Conservation (phyloP, 768 basidiomycete genomes). For the Pisolithus tinctorius region DNA sequence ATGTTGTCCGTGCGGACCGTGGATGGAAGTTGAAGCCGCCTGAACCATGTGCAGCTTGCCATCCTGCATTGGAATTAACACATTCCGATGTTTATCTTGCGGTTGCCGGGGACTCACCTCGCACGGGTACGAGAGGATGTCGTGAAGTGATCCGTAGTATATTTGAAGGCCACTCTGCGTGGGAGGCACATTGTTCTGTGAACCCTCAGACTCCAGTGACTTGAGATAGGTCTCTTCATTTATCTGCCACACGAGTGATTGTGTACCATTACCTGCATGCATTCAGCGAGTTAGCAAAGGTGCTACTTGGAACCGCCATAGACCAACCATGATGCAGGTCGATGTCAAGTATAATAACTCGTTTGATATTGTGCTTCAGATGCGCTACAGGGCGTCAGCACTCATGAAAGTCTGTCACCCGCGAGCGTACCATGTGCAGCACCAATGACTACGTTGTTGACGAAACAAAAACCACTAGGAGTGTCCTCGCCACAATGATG, state of each 20-base stretch:
- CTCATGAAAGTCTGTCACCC: background rate
- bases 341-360: slow-evolving; percentile 85
- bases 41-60: slow-evolving; percentile 73
- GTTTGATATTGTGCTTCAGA: slow-evolving; percentile 66
- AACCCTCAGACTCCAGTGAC: slow-evolving; percentile 45
- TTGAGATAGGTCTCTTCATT: slow-evolving; percentile 81
- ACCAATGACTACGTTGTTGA: slow-evolving; percentile 88
- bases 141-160: slow-evolving; percentile 93
- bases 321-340: slow-evolving; percentile 32
- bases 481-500: slow-evolving; percentile 91
- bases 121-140: slow-evolving; percentile 87
- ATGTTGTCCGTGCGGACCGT: slow-evolving; percentile 78
- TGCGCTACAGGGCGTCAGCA: slow-evolving; percentile 51
- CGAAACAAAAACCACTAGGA: slow-evolving; percentile 91
- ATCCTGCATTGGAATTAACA: slow-evolving; percentile 42
- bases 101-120: slow-evolving; percentile 46
- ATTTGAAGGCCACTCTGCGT: slow-evolving; percentile 47
- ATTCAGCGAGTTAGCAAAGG: background rate
- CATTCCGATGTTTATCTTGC: background rate
- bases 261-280: slow-evolving; percentile 81
- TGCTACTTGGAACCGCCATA: background rate
- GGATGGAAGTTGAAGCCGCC: slow-evolving; percentile 78
- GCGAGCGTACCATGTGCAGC: slow-evolving; percentile 74
- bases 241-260: slow-evolving; percentile 85
- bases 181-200: slow-evolving; percentile 17